These are phyloP conservation scores for Suhomyces faveliae DNA, from an alignment of 805 yeast genomes.

Conservation along the genomic window DNA sequence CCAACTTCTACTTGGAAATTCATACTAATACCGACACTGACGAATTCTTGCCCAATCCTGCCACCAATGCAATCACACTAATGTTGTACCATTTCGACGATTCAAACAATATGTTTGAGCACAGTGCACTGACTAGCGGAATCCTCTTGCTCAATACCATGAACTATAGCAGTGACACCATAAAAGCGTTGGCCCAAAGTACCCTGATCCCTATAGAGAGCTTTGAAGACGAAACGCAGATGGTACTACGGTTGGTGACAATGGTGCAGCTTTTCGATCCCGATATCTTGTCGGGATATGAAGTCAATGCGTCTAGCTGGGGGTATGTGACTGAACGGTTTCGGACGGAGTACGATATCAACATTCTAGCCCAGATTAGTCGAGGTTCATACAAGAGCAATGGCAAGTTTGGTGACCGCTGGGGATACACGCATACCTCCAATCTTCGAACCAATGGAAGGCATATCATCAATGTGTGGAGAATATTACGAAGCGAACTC, in stretches of 20 bases:
- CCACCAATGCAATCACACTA: constrained; percentile 52
- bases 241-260: constrained; percentile 55
- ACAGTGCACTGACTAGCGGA: constrained; percentile 2
- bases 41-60: constrained; percentile 59
- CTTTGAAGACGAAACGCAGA: constrained; percentile 54
- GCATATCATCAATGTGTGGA: constrained; percentile 84
- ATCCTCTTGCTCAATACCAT: constrained; percentile 1
- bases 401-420: constrained; percentile 60
- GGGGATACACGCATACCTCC: constrained; percentile 83
- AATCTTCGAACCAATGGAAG: constrained; percentile 71
- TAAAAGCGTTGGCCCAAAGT: constrained; percentile 2
- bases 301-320: constrained; percentile 80
- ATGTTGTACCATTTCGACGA: constrained; percentile 65
- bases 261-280: constrained; percentile 72
- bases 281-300: constrained; percentile 84
- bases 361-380: constrained; percentile 59
- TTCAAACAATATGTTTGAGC: constrained; percentile 18
- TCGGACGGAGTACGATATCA: constrained; percentile 42
- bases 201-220: constrained; percentile 12
- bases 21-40: constrained; percentile 57
- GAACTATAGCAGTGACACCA: not conserved
- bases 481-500: constrained; percentile 62
- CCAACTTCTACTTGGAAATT: constrained; percentile 65
- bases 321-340: constrained; percentile 79
- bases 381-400: constrained; percentile 50